Evolutionary conservation across 2,329 filamentous ascomycete species (phyloP).

Genomic region (Sordariomycetes sp.): DNA sequence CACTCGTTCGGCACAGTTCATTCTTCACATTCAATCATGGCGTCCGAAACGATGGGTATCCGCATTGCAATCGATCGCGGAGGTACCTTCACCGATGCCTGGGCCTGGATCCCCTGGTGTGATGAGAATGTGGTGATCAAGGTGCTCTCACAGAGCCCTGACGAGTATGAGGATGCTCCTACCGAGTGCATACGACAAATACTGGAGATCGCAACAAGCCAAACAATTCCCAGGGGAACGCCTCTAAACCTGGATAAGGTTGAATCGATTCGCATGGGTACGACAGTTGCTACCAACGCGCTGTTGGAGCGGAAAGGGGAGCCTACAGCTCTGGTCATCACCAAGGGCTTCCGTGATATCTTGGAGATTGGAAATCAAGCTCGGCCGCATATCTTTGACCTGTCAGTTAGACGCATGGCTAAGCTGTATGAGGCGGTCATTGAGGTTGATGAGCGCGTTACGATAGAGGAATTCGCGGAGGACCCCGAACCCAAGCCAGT

Average conservation of each 20-base stretch:
- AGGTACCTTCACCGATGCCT: constrained; percentile 15
- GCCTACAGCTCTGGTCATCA: constrained; percentile 60
- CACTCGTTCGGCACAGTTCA: too few relatives aligned
- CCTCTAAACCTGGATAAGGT: constrained; percentile 23
- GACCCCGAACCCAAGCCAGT: constrained; percentile 49
- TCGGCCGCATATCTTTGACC: constrained; percentile 63
- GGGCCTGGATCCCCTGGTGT: not conserved
- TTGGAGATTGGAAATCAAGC: constrained; percentile 66
- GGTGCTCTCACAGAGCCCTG: constrained; percentile 2
- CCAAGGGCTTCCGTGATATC: constrained; percentile 64
- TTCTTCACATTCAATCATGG: not conserved
- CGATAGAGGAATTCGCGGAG: constrained; percentile 64
- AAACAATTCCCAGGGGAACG: constrained; percentile 20
- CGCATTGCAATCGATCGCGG: constrained; percentile 17
- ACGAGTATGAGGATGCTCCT: constrained; percentile 58
- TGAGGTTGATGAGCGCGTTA: constrained; percentile 67
- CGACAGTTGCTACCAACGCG: constrained; percentile 70
- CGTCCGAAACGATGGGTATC: constrained; percentile 11
- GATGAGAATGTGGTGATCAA: constrained; percentile 1
- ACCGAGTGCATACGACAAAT: constrained; percentile 58
- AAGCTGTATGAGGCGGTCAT: constrained; percentile 61
- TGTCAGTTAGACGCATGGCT: constrained; percentile 59
- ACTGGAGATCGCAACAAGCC: constrained; percentile 20
- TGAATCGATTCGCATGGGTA: constrained; percentile 48
- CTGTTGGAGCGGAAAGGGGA: constrained; percentile 66